Percentiles rank a stretch among this genome's conserved stretches.
phyloP scores from a whole-genome alignment of 345 rosid genomes.

The Eucalyptus sp. region DNA sequence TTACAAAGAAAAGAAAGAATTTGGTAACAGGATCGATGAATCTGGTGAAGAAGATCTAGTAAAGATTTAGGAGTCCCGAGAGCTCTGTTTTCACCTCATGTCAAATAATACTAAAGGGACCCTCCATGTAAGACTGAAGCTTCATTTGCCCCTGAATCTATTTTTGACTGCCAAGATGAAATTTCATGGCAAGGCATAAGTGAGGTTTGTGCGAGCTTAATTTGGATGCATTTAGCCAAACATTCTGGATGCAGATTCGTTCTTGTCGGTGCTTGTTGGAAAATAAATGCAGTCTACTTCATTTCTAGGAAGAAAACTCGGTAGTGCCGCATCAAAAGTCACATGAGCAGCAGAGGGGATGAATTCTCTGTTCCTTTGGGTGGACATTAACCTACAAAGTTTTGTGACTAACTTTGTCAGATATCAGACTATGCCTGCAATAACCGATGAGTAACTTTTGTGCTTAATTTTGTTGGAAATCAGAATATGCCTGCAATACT shows the following conservation, averaged over 20 bases:
- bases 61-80: not conserved
- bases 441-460: no score
- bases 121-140: not conserved
- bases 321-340: not conserved
- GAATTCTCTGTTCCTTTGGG: not conserved
- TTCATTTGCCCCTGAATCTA: not conserved
- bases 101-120: constrained; percentile 1
- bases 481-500: not conserved
- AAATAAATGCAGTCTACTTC: not conserved
- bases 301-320: not conserved
- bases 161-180: not conserved
- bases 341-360: not conserved
- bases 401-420: not conserved
- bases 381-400: not conserved
- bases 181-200: not conserved
- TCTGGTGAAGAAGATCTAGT: not conserved
- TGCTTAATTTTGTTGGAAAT: not conserved
- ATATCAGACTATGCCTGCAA: no score
- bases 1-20: not conserved
- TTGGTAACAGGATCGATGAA: not conserved
- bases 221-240: not conserved
- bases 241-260: not conserved
- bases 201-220: not conserved
- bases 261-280: not conserved
- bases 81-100: not conserved